These are phyloP conservation scores for Acacia crassicarpa DNA, from an alignment of 306 rosid species.

Conservation along the genomic window DNA sequence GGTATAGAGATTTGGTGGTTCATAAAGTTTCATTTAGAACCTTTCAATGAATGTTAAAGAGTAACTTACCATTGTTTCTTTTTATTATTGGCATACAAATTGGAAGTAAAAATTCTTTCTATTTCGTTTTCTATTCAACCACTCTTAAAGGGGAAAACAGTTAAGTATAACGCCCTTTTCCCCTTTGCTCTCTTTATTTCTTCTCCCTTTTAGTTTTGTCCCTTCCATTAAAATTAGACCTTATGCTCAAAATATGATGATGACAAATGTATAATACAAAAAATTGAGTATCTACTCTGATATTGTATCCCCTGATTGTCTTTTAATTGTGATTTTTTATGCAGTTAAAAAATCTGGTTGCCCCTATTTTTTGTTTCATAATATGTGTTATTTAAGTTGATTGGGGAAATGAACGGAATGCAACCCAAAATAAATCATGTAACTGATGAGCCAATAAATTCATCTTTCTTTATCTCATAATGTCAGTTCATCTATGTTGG, in stretches of 20 bases:
- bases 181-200: not conserved
- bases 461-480: not conserved
- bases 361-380: not conserved
- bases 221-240: not conserved
- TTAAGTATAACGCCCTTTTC: not conserved
- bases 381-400: not conserved
- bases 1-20: conserved; percentile 10
- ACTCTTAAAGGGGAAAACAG: not conserved
- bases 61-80: not conserved
- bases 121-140: not conserved
- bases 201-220: not conserved
- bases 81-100: conserved; percentile 9
- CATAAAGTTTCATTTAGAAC: conserved; percentile 1
- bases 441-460: not conserved
- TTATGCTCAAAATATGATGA: conserved; percentile 14
- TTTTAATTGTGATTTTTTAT: not conserved
- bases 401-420: not conserved
- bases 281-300: not conserved
- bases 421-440: not conserved
- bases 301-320: not conserved
- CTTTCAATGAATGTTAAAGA: not conserved
- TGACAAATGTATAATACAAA: not conserved
- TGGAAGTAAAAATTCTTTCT: not conserved
- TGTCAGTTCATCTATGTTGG: not conserved
- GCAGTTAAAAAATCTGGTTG: not conserved